phyloP scores from a whole-genome alignment of 371 early-diverging fungal species.

The Rhizopus stolonifer region DNA sequence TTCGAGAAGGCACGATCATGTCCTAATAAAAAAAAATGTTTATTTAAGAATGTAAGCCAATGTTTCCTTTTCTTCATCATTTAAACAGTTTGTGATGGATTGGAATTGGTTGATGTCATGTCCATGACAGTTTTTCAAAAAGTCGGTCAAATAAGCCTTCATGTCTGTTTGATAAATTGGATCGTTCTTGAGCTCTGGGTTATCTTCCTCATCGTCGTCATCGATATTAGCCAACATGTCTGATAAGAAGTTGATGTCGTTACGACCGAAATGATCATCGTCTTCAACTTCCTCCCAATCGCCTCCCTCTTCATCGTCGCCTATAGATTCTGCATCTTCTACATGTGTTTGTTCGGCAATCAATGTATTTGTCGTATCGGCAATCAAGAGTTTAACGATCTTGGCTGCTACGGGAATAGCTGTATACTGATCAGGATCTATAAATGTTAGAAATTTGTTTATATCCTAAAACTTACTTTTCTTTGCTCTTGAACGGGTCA shows the following conservation, averaged over 20 bases:
- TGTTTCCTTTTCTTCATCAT: constrained; percentile 33
- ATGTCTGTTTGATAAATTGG: constrained; percentile 75
- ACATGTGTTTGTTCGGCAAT: constrained; percentile 42
- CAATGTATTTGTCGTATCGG: constrained; percentile 66
- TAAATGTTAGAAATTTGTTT: background rate
- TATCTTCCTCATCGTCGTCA: constrained; percentile 70
- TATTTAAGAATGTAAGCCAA: constrained; percentile 13
- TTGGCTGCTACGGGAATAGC: constrained; percentile 76
- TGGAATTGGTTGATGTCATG: constrained; percentile 60
- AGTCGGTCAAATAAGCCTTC: constrained; percentile 65
- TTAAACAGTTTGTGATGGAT: constrained; percentile 40
- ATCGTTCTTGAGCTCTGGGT: constrained; percentile 69
- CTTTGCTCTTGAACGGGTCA: constrained; percentile 61
- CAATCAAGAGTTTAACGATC: constrained; percentile 78
- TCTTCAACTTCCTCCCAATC: constrained; percentile 66
- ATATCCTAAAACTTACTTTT: constrained; percentile 35
- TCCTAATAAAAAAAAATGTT: constrained; percentile 24
- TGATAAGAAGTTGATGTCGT: constrained; percentile 52
- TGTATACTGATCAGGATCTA: constrained; percentile 81
- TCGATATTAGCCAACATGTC: constrained; percentile 53
- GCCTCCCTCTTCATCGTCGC: constrained; percentile 46
- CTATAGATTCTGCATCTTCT: constrained; percentile 46
- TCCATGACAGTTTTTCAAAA: constrained; percentile 67
- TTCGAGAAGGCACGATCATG: constrained; percentile 62
- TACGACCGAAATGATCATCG: constrained; percentile 37